phyloP scores from a whole-genome alignment of 805 yeast genomes.

The Yarrowia hollandica region DNA sequence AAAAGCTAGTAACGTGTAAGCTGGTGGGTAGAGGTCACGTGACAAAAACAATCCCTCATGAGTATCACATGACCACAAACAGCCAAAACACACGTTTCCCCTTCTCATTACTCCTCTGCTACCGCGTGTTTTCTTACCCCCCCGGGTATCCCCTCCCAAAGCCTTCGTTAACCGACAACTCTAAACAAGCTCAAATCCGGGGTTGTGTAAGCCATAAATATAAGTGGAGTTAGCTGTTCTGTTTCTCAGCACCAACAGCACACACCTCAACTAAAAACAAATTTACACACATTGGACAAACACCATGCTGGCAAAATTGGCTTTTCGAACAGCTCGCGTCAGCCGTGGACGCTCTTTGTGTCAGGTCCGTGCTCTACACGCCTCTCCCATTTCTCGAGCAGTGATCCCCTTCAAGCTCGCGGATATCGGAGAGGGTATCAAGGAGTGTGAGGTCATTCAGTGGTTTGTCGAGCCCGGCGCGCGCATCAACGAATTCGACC shows the following conservation, averaged over 20 bases:
- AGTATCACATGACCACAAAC: too few relatives aligned
- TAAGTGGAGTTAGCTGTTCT: too few relatives aligned
- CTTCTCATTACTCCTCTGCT: not conserved
- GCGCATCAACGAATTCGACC: constrained; percentile 41
- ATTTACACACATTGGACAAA: not conserved
- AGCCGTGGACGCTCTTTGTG: not conserved
- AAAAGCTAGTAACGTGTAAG: too few relatives aligned
- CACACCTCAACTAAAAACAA: not conserved
- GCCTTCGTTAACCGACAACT: constrained; percentile 29
- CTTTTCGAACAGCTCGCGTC: constrained; percentile 28
- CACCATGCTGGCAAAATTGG: constrained; percentile 27
- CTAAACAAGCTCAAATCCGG: constrained; percentile 27
- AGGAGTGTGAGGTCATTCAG: constrained; percentile 43
- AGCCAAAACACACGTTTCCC: too few relatives aligned
- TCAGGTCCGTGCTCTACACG: not conserved
- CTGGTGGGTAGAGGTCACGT: too few relatives aligned
- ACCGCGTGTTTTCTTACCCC: not conserved
- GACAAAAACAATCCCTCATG: too few relatives aligned
- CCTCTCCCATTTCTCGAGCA: constrained; percentile 10
- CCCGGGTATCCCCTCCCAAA: constrained; percentile 4
- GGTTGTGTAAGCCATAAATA: constrained; percentile 1
- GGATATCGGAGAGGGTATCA: constrained; percentile 43
- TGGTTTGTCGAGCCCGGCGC: constrained; percentile 44
- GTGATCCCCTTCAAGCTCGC: constrained; percentile 40
- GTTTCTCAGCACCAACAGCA: not conserved